Evolutionary conservation across 139 green algal species (phyloP), one percentile per base, ranked within the genome.

Genomic region (Trebouxia sp.): DNA sequence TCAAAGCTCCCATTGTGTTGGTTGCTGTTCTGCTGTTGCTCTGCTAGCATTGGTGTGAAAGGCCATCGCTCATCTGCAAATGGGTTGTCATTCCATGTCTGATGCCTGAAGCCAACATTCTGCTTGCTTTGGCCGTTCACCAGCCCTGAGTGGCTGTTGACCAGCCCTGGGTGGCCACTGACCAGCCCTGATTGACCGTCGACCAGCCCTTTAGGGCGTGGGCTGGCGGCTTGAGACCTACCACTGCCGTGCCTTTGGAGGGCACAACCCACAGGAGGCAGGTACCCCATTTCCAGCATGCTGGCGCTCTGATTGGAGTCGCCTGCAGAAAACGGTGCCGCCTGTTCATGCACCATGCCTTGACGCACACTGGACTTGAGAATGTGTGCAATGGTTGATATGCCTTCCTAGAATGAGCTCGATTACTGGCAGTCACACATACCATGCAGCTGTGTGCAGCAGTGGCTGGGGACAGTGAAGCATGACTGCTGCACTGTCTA

Each of bases 281-380:
- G 32, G 28, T 72, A 72, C 11, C 12, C 32, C 35, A 43, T 42
- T 3, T 72, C 62, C 32, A 72, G 35, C 62, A 32, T 45, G 62
- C n/a, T n/a, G n/a, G n/a, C n/a, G n/a, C 62, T 72, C 11, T 72
- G 62, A 41, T 72, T 72, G 6, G 62, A 72, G 32, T 72, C 62
- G 3, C 62, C 62, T 72, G 35, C 14, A 72, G n/a, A n/a, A n/a
- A n/a, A n/a, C n/a, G n/a, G n/a, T n/a, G n/a, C n/a, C n/a, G n/a
- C n/a, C n/a, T n/a, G n/a, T n/a, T n/a, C n/a, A n/a, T n/a, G n/a
- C n/a, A n/a, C n/a, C n/a, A n/a, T n/a, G n/a, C n/a, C n/a, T n/a
- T n/a, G n/a, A n/a, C n/a, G n/a, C n/a, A n/a, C n/a, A n/a, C n/a
- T n/a, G n/a, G n/a, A n/a, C n/a, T n/a, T n/a, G n/a, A n/a, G n/a